phyloP scores from a whole-genome alignment of 2,329 filamentous ascomycete genomes.

The Venturia carpophila region DNA sequence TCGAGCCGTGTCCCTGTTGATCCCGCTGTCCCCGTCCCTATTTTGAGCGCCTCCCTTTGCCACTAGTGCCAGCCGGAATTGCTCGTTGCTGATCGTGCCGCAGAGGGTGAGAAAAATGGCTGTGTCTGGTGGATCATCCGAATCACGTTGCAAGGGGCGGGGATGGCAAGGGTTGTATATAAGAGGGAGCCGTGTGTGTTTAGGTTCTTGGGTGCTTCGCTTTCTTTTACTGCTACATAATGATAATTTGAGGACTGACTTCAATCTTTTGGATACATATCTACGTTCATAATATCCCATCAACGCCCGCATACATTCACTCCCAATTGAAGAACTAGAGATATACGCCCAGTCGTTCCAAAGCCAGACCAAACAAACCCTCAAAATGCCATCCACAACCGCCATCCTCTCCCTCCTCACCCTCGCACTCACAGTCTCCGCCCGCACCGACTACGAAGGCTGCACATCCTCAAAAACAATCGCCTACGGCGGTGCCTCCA shows the following conservation, averaged over 20 bases:
- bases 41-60: constrained; percentile 3
- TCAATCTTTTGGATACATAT: too few relatives aligned
- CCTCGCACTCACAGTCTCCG: constrained; percentile 26
- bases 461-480: constrained; percentile 37
- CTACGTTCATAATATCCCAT: too few relatives aligned
- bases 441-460: constrained; percentile 34
- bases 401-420: constrained; percentile 27
- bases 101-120: neutral
- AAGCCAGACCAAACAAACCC: neutral
- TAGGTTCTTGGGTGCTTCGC: too few relatives aligned
- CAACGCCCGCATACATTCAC: too few relatives aligned
- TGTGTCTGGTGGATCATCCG: constrained; percentile 6
- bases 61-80: neutral
- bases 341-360: neutral
- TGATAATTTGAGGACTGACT: too few relatives aligned
- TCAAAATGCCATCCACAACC: constrained; percentile 22
- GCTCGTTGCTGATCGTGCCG: neutral
- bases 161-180: neutral
- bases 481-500: constrained; percentile 37
- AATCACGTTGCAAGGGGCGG: neutral
- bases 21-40: neutral
- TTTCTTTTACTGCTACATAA: too few relatives aligned
- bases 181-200: neutral
- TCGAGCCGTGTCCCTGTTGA: neutral
- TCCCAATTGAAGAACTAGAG: neutral